Evolutionary conservation across 1,284 basidiomycete species (phyloP).

Genomic region (Trichosporon sp.): DNA sequence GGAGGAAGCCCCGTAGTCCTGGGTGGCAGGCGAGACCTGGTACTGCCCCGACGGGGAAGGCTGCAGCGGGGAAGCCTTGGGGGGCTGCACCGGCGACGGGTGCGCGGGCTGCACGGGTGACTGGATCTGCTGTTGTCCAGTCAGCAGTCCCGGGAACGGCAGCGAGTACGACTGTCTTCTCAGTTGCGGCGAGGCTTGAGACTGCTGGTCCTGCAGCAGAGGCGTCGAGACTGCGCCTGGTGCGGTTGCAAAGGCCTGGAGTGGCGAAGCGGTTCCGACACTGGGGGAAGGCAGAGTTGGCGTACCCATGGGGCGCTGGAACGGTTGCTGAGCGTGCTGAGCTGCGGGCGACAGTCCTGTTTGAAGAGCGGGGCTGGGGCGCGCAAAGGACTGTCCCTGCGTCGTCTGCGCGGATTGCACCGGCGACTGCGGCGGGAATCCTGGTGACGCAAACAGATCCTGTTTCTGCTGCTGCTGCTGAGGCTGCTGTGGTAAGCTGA

Average conservation of each 20-base stretch:
- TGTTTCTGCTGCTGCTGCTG: not conserved
- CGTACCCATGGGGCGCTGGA: not conserved
- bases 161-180: not conserved
- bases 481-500: constrained; percentile 2
- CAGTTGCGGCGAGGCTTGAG: not conserved
- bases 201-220: not conserved
- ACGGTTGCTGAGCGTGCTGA: not conserved
- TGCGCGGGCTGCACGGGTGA: not conserved
- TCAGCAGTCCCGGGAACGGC: not conserved
- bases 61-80: not conserved
- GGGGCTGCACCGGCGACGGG: not conserved
- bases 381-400: not conserved
- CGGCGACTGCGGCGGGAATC: not conserved
- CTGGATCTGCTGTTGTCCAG: not conserved
- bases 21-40: not conserved
- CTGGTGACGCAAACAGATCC: not conserved
- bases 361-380: not conserved
- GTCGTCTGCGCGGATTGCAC: not conserved
- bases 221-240: not conserved
- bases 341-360: not conserved
- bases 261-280: not conserved
- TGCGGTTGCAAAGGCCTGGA: not conserved
- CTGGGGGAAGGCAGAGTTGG: not conserved
- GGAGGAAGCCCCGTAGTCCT: not conserved
- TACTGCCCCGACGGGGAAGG: not conserved